Base-by-base conservation (phyloP, 2,329 filamentous ascomycete species). In the Cladosporium halotolerans region DNA sequence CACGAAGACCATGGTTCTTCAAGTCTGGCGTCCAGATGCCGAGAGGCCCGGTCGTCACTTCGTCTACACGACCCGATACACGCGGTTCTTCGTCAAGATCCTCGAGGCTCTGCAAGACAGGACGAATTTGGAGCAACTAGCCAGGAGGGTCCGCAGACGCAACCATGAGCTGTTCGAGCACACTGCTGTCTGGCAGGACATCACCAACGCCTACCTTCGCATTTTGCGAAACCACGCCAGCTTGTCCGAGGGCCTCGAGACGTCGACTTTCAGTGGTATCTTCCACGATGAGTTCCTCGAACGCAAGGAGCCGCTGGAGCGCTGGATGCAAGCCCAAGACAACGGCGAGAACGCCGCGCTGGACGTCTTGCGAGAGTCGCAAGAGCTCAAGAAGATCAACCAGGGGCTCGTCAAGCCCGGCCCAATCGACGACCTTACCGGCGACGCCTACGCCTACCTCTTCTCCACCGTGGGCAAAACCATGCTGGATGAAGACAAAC, bases 11-110 rank as follows among this genome's bases (percentile, higher is more conserved):
- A 95, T 95, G 85, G 85, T 88, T 1, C 84, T 96, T 68, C 92
- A 95, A 65, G 89, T 96, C 3, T 96, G 91, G 91, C 92, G 91
- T 62, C 93, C 91, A 36, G 91, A 96, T 60, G 84, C 88, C 44
- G 91, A 96, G 67, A 77, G 85, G 18, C 77, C 89, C 0, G 91
- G 91, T 0, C 82, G 91, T 14, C 91, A 96, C 68, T 93, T 95
- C 64, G 89, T 96, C 36, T 96, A 93, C 67, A 96, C 89, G 0
- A 84, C 88, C 45, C 84, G 87, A 58, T 96, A 96, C 64, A 86
- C 89, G 1, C 83, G 84, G 14, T 93, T 93, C 65, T 89, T 95
- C 69, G 82, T 89, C 10, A 78, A 80, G 52, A 75, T 96, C 7
- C 76, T 96, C 6, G 81, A 86, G 40, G 80, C 88, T 47, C 79